A percentile compares a stretch with the other conserved stretches of the same genome.
Conservation (phyloP, 2,329 filamentous ascomycete genomes). For the Magnaporthiopsis rhizophila region DNA sequence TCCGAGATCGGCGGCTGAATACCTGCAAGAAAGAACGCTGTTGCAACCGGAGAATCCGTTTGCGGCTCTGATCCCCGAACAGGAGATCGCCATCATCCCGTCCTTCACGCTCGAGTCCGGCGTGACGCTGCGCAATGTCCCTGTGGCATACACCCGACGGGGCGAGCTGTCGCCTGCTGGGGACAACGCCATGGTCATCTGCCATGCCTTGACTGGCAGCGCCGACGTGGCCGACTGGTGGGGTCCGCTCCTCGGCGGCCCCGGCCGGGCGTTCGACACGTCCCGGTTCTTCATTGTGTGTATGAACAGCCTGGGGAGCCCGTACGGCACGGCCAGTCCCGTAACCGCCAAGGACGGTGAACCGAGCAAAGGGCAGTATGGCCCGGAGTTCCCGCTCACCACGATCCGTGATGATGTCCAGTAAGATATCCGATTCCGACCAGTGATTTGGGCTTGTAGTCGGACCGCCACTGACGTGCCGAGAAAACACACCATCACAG, state of each 20-base stretch:
- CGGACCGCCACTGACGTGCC: not conserved
- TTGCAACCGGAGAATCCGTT: slow-evolving; percentile 89
- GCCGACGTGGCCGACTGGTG: slow-evolving; percentile 85
- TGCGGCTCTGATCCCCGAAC: slow-evolving; percentile 75
- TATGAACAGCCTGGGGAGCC: slow-evolving; percentile 78
- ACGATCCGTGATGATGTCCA: slow-evolving; percentile 94
- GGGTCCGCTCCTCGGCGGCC: slow-evolving; percentile 72
- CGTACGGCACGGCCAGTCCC: slow-evolving; percentile 80
- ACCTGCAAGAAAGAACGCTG: slow-evolving; percentile 55
- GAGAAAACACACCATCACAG: slow-evolving; percentile 29
- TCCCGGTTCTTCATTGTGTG: slow-evolving; percentile 80
- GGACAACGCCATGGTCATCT: slow-evolving; percentile 68
- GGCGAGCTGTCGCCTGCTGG: slow-evolving; percentile 50
- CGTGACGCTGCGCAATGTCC: slow-evolving; percentile 68
- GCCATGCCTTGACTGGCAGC: slow-evolving; percentile 78
- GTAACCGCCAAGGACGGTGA: slow-evolving; percentile 85
- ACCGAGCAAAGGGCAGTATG: slow-evolving; percentile 66
- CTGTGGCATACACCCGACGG: slow-evolving; percentile 59
- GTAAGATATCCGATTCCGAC: slow-evolving; percentile 38
- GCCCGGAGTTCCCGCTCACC: slow-evolving; percentile 91
- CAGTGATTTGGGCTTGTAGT: not conserved
- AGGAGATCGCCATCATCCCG: slow-evolving; percentile 78
- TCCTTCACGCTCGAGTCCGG: slow-evolving; percentile 91
- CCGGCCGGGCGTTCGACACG: slow-evolving; percentile 72
- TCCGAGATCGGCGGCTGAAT: slow-evolving; percentile 48